Evolutionary conservation across 768 basidiomycete species (phyloP).

Genomic region (Panaeolus cyanescens): DNA sequence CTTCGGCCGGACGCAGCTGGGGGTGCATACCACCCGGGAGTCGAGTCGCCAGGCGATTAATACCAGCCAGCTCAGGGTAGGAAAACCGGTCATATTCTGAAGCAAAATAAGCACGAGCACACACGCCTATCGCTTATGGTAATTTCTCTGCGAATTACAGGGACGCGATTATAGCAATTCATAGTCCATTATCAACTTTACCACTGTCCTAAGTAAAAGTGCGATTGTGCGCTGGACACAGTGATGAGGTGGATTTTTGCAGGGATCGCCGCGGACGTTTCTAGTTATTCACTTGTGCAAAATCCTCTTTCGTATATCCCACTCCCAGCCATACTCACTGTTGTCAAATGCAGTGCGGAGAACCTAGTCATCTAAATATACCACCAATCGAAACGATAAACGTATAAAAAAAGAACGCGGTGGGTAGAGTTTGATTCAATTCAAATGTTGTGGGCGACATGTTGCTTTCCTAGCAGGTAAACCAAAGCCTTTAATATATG

Average conservation of each 20-base stretch:
- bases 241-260: not conserved
- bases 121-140: not conserved
- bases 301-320: not conserved
- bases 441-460: not conserved
- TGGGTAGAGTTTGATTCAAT: not conserved
- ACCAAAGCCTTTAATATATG: not conserved
- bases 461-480: not conserved
- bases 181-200: not conserved
- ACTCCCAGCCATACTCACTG: not conserved
- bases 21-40: not conserved
- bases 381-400: not conserved
- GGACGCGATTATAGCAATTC: slow-evolving; percentile 2
- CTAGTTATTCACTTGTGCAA: not conserved
- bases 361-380: not conserved
- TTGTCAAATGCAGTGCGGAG: not conserved
- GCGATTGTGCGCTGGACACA: not conserved
- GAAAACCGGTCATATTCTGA: not conserved
- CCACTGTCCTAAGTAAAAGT: not conserved
- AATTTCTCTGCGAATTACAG: not conserved
- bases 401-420: not conserved
- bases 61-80: not conserved
- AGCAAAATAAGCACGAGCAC: not conserved
- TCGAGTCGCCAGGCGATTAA: not conserved
- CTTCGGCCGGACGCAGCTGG: slow-evolving; percentile 1
- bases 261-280: not conserved